These are phyloP conservation scores for Sequoiadendron giganteum DNA, from an alignment of 75 land plant species.

Conservation along the genomic window DNA sequence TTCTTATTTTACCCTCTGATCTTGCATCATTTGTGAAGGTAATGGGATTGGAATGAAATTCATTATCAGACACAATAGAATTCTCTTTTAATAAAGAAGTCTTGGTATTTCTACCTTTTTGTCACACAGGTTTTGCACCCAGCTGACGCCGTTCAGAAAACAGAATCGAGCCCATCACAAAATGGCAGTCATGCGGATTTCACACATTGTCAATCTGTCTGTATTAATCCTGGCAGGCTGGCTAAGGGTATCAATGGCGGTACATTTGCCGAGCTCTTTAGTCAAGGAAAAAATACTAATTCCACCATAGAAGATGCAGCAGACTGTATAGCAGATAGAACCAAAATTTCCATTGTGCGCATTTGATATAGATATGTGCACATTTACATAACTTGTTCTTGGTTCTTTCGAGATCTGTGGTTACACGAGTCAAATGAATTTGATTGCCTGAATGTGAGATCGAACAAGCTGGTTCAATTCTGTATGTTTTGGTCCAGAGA, in stretches of 20 bases:
- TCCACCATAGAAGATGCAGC: neutral
- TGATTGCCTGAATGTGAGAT: neutral
- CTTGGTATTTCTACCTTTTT: slow-evolving; percentile 6
- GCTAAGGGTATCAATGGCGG: slow-evolving; percentile 91
- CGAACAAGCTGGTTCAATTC: neutral
- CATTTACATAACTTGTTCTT: neutral
- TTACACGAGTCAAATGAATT: neutral
- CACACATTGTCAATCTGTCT: slow-evolving; percentile 32
- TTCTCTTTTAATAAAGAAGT: neutral
- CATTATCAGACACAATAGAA: neutral
- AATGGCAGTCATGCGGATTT: neutral
- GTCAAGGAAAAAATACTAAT: neutral
- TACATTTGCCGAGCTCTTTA: slow-evolving; percentile 58
- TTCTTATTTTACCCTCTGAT: slow-evolving; percentile 86
- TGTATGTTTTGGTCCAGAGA: neutral
- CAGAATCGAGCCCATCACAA: neutral
- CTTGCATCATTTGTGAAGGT: slow-evolving; percentile 90
- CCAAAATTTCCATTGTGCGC: slow-evolving; percentile 12
- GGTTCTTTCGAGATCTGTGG: neutral
- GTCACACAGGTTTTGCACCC: slow-evolving; percentile 8
- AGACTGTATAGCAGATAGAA: neutral
- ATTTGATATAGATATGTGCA: neutral
- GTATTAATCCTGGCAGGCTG: slow-evolving; percentile 88
- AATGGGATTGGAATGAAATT: neutral
- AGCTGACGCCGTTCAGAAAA: neutral